phyloP scores from a whole-genome alignment of 2,329 filamentous ascomycete genomes.

The Sphaerulina vaccinii region DNA sequence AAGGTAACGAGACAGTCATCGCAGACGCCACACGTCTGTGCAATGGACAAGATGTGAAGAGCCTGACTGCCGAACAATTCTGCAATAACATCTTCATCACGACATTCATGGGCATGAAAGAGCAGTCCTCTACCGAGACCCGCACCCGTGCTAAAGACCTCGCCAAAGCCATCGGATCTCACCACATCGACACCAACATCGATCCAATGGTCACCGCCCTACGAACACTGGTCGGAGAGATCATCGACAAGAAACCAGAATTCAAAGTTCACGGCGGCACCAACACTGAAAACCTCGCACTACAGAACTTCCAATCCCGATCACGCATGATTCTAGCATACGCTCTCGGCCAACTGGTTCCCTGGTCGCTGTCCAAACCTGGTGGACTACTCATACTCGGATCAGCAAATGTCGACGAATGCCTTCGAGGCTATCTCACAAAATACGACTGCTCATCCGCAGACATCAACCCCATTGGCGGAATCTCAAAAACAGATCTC shows the following conservation, averaged over 20 bases:
- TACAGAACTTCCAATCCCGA: conserved; percentile 68
- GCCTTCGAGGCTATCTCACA: conserved; percentile 61
- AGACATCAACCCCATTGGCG: conserved; percentile 62
- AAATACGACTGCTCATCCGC: conserved; percentile 65
- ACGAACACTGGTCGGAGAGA: conserved; percentile 57
- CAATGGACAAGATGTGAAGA: conserved; percentile 51
- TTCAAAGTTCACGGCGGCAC: conserved; percentile 65
- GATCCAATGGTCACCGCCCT: conserved; percentile 64
- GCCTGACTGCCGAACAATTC: conserved; percentile 57
- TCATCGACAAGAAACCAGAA: conserved; percentile 60
- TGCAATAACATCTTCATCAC: conserved; percentile 61
- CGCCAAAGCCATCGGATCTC: conserved; percentile 61
- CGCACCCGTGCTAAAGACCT: conserved; percentile 64
- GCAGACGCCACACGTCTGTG: conserved; percentile 54
- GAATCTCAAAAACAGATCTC: conserved; percentile 65
- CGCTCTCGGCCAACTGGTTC: conserved; percentile 62
- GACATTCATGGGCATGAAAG: conserved; percentile 67
- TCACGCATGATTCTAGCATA: conserved; percentile 66
- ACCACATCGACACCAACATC: conserved; percentile 73
- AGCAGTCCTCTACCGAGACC: conserved; percentile 66
- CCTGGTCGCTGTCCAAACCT: conserved; percentile 59
- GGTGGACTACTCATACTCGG: conserved; percentile 65
- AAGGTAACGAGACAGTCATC: conserved; percentile 56
- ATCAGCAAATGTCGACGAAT: conserved; percentile 64
- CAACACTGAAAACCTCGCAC: conserved; percentile 59